Conservation (phyloP, 2,329 filamentous ascomycete species). For the Pseudopithomyces chartarum region DNA sequence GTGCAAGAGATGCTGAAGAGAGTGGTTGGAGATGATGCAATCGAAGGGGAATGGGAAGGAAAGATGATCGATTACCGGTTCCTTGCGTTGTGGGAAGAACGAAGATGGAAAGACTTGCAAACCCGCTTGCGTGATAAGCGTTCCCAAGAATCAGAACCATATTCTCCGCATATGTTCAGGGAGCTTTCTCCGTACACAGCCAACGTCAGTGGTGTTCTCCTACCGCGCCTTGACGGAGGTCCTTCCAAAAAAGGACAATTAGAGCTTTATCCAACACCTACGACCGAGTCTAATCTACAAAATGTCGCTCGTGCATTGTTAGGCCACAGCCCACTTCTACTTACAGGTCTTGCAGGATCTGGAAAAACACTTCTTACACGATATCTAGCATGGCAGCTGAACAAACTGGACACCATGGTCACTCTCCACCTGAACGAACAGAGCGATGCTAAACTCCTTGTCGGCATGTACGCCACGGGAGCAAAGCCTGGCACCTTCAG, state of each 20-base stretch:
- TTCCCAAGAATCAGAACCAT: not conserved
- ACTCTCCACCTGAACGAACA: constrained; percentile 97
- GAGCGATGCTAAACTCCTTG: constrained; percentile 93
- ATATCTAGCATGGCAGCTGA: constrained; percentile 79
- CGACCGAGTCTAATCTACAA: constrained; percentile 73
- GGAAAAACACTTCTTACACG: constrained; percentile 89
- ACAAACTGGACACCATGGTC: constrained; percentile 81
- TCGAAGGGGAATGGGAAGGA: constrained; percentile 77
- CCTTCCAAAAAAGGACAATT: constrained; percentile 31
- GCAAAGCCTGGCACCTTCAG: constrained; percentile 85
- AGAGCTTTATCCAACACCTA: constrained; percentile 66
- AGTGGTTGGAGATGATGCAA: constrained; percentile 66
- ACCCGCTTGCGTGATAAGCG: constrained; percentile 12
- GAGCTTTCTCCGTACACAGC: constrained; percentile 38
- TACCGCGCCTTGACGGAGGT: constrained; percentile 43
- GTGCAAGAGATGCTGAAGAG: constrained; percentile 71
- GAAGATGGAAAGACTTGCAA: constrained; percentile 50
- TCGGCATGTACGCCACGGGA: constrained; percentile 92
- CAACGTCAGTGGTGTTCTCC: constrained; percentile 43
- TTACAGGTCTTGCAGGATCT: constrained; percentile 81
- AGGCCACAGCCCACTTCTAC: constrained; percentile 71
- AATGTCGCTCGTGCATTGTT: constrained; percentile 71
- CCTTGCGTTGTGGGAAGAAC: constrained; percentile 66
- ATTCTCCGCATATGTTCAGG: constrained; percentile 11
- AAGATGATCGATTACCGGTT: constrained; percentile 79